Conservation (phyloP, 768 basidiomycete genomes). For the Pulveroboletus sp. region DNA sequence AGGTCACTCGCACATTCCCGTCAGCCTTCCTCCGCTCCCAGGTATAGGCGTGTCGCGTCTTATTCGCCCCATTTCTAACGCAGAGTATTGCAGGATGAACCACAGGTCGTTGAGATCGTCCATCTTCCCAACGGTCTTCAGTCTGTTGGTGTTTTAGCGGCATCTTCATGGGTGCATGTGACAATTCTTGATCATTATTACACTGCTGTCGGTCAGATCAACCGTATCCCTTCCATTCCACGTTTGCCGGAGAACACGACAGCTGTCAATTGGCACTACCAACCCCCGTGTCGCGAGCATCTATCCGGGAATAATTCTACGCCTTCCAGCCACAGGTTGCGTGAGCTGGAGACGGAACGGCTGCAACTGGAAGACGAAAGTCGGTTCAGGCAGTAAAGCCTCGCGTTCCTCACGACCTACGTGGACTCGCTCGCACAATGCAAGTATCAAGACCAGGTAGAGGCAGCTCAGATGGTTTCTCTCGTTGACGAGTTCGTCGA, state of each 20-base stretch:
- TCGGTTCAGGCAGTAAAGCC: constrained; percentile 16
- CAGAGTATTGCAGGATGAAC: constrained; percentile 10
- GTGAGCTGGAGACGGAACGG: constrained; percentile 9
- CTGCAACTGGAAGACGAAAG: constrained; percentile 16
- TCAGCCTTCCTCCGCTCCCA: constrained; percentile 10
- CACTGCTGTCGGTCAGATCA: background rate
- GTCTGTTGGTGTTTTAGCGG: constrained; percentile 11
- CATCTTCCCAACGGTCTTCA: no score
- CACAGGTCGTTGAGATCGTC: constrained; percentile 12
- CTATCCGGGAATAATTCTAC: background rate
- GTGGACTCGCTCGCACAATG: constrained; percentile 26
- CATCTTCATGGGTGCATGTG: no score
- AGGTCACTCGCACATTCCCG: constrained; percentile 18
- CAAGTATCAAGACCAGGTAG: constrained; percentile 4
- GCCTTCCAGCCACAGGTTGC: background rate
- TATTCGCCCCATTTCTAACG: background rate
- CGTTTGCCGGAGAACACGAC: background rate
- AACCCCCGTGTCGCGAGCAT: background rate
- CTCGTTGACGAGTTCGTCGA: constrained; percentile 24
- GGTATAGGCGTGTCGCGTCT: background rate
- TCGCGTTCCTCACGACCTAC: constrained; percentile 23
- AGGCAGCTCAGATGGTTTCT: constrained; percentile 15
- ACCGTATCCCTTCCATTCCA: no score
- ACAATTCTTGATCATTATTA: constrained; percentile 14
- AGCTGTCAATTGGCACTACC: constrained; percentile 3